Conservation (phyloP, 129 eudicot genomes). For the Helianthus annuus region HanXRQr2.0-SUNRISE NC_035446.2:72923203-72923702, state of each 20-base stretch:
- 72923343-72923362: background rate
- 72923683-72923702: slow-evolving; percentile 57
- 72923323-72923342: background rate
- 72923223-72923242: background rate
- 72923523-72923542: slow-evolving; percentile 40
- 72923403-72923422: background rate
- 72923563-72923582: background rate
- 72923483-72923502: slow-evolving; percentile 84
- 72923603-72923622: slow-evolving; percentile 76
- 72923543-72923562: slow-evolving; percentile 1
- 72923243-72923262: background rate
- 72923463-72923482: slow-evolving; percentile 97
- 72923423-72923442: slow-evolving; percentile 82
- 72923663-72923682: slow-evolving; percentile 74
- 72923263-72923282: background rate
- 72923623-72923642: slow-evolving; percentile 70
- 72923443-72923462: slow-evolving; percentile 98
- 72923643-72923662: slow-evolving; percentile 70
- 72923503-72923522: slow-evolving; percentile 69
- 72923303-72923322: background rate
- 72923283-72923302: background rate
- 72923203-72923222: background rate
- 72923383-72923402: slow-evolving; percentile 18
- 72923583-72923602: slow-evolving; percentile 42
- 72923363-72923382: slow-evolving; percentile 10